Base-by-base conservation (phyloP, 192 early-diverging fungal genomes). In the Backusella macrospora region DNA sequence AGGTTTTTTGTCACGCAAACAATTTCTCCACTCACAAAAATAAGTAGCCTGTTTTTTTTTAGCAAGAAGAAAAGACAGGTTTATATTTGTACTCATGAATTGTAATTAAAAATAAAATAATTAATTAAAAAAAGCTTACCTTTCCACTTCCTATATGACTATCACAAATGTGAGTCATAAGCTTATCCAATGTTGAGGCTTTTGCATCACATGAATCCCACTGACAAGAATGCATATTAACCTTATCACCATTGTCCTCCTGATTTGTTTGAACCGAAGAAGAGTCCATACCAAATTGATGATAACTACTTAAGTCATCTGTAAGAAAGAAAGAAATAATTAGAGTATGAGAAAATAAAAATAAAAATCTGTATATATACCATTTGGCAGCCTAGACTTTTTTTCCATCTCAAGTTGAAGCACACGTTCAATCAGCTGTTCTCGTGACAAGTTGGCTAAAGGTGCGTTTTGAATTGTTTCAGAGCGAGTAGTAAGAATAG, bases 71-170 rank as follows among this genome's bases (percentile, higher is more conserved):
- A 49, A 49, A 49, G 18, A 9, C 18, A 52, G n/a, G n/a, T 52
- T 52, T 52, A n/a, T 52, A 52, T 3, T 9, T 52, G 8, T 9
- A 34, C 29, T 34, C 29, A 34, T 2, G 29, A 34, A 34, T 34
- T 1, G 29, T 34, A 34, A 34, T 34, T 1, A 34, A 34, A 34
- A 34, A 34, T 52, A 8, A 59, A 70, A 16, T 34, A 44, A 42
- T 67, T 49, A 16, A 65, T 37, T 10, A 65, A 13, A 26, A 15
- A 40, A 39, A 66, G n/a, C 48, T 66, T 77, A 86, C 85, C 81
- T 86, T 86, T 63, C 85, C 85, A 49, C 84, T 79, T 26, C 85
- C 85, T 59, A 86, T 85, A 62, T 86, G 85, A 16, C 63, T 70
- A 47, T 86, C 85, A 64, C 79, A 80, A 5, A 86, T 84, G 52